Conservation (phyloP, 2,329 filamentous ascomycete species). For the Trichoderma aggressivum region DNA sequence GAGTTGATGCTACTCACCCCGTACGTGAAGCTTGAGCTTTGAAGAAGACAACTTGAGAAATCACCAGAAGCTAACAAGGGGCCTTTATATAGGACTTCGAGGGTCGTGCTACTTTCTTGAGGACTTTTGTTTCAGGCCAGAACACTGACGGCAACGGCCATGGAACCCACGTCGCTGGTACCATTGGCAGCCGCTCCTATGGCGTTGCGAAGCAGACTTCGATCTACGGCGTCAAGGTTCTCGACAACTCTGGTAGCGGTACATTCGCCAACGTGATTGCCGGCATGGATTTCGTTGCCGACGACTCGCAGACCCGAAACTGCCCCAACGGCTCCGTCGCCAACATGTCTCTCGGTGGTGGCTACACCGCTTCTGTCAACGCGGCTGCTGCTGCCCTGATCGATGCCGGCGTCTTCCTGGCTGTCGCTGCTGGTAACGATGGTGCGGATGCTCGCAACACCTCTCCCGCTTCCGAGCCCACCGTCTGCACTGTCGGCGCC, state of each 20-base stretch:
- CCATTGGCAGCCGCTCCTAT: constrained; percentile 33
- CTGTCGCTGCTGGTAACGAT: constrained; percentile 55
- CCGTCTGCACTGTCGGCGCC: constrained; percentile 53
- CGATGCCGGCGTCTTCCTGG: constrained; percentile 48
- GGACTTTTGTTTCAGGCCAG: constrained; percentile 28
- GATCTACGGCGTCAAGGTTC: constrained; percentile 46
- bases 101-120: constrained; percentile 33
- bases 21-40: constrained; percentile 27
- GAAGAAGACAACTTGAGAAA: not conserved
- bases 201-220: constrained; percentile 43
- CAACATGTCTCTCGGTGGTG: constrained; percentile 56
- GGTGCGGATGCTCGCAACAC: constrained; percentile 40
- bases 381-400: constrained; percentile 46
- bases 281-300: constrained; percentile 43
- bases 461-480: constrained; percentile 47
- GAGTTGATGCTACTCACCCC: constrained; percentile 37
- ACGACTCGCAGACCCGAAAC: constrained; percentile 35
- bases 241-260: constrained; percentile 34
- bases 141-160: constrained; percentile 38
- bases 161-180: constrained; percentile 39
- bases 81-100: constrained; percentile 29
- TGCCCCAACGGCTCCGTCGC: constrained; percentile 48
- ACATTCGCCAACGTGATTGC: constrained; percentile 42
- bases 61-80: not conserved
- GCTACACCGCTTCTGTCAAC: constrained; percentile 46